Conservation (phyloP, 768 basidiomycete genomes). For the Leccinum uliginosum region DNA sequence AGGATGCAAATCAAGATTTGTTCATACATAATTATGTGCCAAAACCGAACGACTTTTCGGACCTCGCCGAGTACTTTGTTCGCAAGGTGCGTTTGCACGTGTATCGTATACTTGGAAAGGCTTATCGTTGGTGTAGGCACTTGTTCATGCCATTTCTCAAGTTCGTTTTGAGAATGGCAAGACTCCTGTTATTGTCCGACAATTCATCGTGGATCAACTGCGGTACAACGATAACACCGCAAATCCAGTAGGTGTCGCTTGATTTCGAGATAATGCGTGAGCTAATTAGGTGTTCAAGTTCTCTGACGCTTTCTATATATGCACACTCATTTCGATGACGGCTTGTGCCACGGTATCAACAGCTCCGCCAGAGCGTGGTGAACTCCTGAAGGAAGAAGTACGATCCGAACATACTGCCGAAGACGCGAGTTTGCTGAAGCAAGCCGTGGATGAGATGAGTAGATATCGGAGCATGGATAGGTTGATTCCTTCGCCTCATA, state of each 20-base stretch:
- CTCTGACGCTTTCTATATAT: conserved; percentile 88
- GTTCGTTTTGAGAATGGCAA: conserved; percentile 86
- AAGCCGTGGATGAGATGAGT: conserved; percentile 78
- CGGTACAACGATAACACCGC: conserved; percentile 93
- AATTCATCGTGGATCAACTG: conserved; percentile 89
- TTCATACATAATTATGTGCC: conserved; percentile 90
- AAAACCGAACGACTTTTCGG: conserved; percentile 90
- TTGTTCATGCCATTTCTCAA: conserved; percentile 79
- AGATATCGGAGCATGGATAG: conserved; percentile 94
- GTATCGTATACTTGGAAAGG: background rate
- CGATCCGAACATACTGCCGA: conserved; percentile 63
- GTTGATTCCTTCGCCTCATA: conserved; percentile 90
- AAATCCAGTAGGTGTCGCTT: conserved; percentile 60
- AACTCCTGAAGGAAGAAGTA: conserved; percentile 65
- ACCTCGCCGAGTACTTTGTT: conserved; percentile 90
- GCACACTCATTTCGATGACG: conserved; percentile 77
- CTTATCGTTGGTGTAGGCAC: conserved; percentile 42
- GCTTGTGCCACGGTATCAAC: conserved; percentile 76
- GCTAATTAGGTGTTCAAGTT: conserved; percentile 47
- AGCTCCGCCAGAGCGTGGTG: conserved; percentile 75
- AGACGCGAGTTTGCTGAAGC: conserved; percentile 65
- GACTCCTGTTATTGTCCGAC: conserved; percentile 78
- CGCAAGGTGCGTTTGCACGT: conserved; percentile 60
- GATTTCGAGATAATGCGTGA: background rate
- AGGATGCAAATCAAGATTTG: conserved; percentile 75